These are phyloP conservation scores for Senna tora DNA, from an alignment of 306 rosid species.

Conservation along the genomic window DNA sequence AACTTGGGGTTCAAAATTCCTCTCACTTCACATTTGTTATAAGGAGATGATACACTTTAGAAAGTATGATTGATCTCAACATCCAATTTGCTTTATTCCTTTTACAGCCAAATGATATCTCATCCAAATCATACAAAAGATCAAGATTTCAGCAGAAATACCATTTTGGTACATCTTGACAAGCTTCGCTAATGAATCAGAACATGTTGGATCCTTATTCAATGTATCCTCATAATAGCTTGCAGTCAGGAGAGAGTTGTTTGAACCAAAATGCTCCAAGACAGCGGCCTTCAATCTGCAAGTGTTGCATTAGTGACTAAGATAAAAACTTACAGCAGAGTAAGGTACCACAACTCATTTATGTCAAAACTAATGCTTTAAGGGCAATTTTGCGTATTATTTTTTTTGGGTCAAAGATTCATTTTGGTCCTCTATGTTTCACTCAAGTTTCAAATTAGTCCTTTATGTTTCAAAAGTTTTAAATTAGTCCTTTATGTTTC, in stretches of 20 bases:
- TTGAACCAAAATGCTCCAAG: conserved; percentile 56
- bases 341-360: conserved; percentile 9
- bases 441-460: too few relatives aligned
- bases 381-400: too few relatives aligned
- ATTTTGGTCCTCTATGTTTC: too few relatives aligned
- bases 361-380: neutral
- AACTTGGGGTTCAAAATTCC: neutral
- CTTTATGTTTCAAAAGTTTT: too few relatives aligned
- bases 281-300: conserved; percentile 71
- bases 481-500: too few relatives aligned
- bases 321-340: conserved; percentile 8
- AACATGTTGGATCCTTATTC: conserved; percentile 78
- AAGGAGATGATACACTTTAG: neutral
- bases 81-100: neutral
- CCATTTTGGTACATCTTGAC: conserved; percentile 68
- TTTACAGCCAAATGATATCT: neutral
- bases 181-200: conserved; percentile 72
- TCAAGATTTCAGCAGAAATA: conserved; percentile 40
- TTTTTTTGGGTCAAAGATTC: too few relatives aligned
- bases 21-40: neutral
- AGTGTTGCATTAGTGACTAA: conserved; percentile 22
- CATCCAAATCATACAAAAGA: conserved; percentile 13
- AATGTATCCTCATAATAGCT: conserved; percentile 62
- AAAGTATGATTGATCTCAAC: neutral
- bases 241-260: conserved; percentile 45